Base-by-base conservation (phyloP, 2,329 filamentous ascomycete species). In the Claviceps cyperi region DNA sequence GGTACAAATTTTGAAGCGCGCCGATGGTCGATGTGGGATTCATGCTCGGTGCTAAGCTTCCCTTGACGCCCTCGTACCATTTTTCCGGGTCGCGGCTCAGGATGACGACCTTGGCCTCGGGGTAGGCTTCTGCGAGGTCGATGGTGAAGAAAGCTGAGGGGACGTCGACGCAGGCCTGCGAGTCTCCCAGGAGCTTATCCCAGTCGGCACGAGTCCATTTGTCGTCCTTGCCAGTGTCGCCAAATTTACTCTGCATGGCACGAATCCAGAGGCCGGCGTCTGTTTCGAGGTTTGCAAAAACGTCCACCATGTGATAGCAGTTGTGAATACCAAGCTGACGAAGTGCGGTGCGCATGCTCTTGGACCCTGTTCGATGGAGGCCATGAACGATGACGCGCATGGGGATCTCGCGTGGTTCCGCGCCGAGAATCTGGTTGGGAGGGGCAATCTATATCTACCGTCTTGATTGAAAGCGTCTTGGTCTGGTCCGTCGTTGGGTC, bases 111-210 rank as follows among this genome's bases (percentile, higher is more conserved):
- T 68, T 68, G 47, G 66, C 66, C 13, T 67, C 64, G 5, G 63
- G 63, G 46, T 63, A 63, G 17, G 55, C 41, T 32, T 58, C 59
- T 32, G 66, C 65, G 11, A 69, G 58, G 47, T 69, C 65, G 48
- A 59, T 51, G 46, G 62, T 63, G 56, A 69, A 66, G 57, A 80
- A 82, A 38, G 76, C 68, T 0, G 78, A 66, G 1, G 82, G 79
- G 15, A 78, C 61, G 45, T 76, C 76, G 50, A 72, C 71, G 8
- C 74, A 77, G 21, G 71, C 72, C n/a, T 77, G 70, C 55, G 64
- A 70, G 22, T 66, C 57, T 44, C 67, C 69, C 46, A 74, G 66
- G 6, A 75, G 59, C 51, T 62, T 61, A 58, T 75, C 72, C 64
- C 70, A 74, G 53, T 73, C 69, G 17, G 60, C 56, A 43, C 62